Evolutionary conservation across 768 basidiomycete genomes (phyloP), one percentile per base, ranked within the genome.

Genomic region (Exidia glandulosa): DNA sequence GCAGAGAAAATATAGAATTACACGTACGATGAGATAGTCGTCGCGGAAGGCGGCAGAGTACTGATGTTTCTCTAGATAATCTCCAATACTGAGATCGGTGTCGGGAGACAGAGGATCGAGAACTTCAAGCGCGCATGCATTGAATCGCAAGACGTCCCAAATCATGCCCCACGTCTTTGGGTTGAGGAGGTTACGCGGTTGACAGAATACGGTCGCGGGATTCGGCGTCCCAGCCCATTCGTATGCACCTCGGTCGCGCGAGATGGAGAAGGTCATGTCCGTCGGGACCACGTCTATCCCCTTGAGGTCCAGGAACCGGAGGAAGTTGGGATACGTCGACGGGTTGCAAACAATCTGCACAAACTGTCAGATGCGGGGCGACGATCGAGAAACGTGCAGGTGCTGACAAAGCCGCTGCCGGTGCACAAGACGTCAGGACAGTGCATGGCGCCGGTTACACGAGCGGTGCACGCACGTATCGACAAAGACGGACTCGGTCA

Each of bases 211-310:
- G 0, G 81, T 79, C 7, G 74, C 66, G 0, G 82, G 73, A 54
- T 80, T 82, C 12, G 50, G 50, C 63, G 81, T 79, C 32, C 87
- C 87, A 2, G 87, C 86, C 87, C 89, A 90, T 69, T 90, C 87
- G 64, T 88, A 88, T 1, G 65, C 69, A 0, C 87, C 89, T 25
- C 68, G 61, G 68, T 90, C 86, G 55, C 87, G 77, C 3, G 88
- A 86, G 37, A 92, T 81, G 63, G 82, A 81, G 71, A 90, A 90
- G 0, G 88, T 85, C 88, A 90, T 90, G 59, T 84, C 81, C 0
- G 87, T 87, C 2, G 79, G 76, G 45, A 81, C 64, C 32, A 83
- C 76, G 3, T 71, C 72, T 41, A 88, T 77, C 14, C 70, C 66
- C 4, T 77, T 72, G 31, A 75, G 68, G 16, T 73, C 70, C 33